A percentile compares a stretch with the other conserved stretches of the same genome.
phyloP scores from a whole-genome alignment of 73 alveolate genomes.

The Halteria grandinella region DNA sequence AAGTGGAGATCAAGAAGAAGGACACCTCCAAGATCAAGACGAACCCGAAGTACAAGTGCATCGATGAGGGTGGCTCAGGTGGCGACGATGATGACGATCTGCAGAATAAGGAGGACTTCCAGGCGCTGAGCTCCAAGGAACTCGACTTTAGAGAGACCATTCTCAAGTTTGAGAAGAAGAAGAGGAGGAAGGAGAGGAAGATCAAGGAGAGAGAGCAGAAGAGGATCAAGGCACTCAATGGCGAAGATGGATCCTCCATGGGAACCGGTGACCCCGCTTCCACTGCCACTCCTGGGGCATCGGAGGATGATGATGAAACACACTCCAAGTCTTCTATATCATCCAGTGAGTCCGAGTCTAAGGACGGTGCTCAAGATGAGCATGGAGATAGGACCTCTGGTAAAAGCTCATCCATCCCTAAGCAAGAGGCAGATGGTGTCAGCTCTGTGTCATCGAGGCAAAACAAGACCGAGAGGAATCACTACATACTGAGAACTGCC shows the following conservation, averaged over 20 bases:
- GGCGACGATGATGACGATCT: slow-evolving; percentile 1
- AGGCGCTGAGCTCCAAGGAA: slow-evolving; percentile 33
- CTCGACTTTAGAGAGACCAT: slow-evolving; percentile 39
- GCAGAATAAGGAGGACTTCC: slow-evolving; percentile 8
- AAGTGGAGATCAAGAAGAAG: background rate
- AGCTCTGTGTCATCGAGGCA: slow-evolving; percentile 40
- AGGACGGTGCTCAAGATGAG: too few relatives aligned
- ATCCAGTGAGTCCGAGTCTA: too few relatives aligned
- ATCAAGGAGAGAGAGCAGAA: slow-evolving; percentile 33
- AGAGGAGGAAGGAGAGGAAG: slow-evolving; percentile 32
- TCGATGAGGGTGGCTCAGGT: slow-evolving; percentile 42
- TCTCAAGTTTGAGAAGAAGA: slow-evolving; percentile 33
- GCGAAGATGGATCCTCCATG: slow-evolving; percentile 23
- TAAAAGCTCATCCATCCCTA: too few relatives aligned
- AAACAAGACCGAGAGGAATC: slow-evolving; percentile 48
- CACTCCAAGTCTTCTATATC: slow-evolving; percentile 32
- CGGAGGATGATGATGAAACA: slow-evolving; percentile 35
- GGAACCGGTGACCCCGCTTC: slow-evolving; percentile 15
- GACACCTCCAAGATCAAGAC: slow-evolving; percentile 47
- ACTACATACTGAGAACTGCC: slow-evolving; percentile 47
- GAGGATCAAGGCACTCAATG: slow-evolving; percentile 30
- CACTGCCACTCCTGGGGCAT: slow-evolving; percentile 1
- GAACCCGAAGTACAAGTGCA: slow-evolving; percentile 49
- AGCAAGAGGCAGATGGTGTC: too few relatives aligned
- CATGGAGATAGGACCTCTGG: too few relatives aligned